phyloP scores from a whole-genome alignment of 2,329 filamentous ascomycete genomes.

The Colletotrichum graminicola region DNA sequence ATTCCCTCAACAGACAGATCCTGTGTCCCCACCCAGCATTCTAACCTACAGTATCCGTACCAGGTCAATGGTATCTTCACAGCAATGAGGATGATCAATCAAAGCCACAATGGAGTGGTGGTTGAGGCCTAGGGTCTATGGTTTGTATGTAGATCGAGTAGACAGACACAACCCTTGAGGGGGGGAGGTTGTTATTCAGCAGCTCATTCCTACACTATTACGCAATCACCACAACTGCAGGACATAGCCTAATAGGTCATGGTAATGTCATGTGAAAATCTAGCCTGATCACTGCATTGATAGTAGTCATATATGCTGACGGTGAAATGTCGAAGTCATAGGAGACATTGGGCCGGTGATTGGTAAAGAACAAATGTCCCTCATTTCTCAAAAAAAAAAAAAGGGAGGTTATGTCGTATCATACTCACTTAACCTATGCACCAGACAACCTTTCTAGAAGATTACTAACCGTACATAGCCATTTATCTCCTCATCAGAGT shows the following conservation, averaged over 20 bases:
- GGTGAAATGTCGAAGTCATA: background rate
- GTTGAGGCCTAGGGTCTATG: too few relatives aligned
- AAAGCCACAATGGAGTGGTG: background rate
- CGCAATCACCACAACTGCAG: background rate
- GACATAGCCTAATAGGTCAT: background rate
- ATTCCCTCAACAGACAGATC: background rate
- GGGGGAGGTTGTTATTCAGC: background rate
- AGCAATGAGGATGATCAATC: too few relatives aligned
- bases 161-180: background rate
- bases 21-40: background rate
- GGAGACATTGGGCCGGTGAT: background rate
- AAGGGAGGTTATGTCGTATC: background rate
- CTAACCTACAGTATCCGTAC: too few relatives aligned
- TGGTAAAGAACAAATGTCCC: background rate
- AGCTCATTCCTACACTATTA: background rate
- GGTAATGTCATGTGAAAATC: background rate
- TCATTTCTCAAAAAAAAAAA: background rate
- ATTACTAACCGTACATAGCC: background rate
- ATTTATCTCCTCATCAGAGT: background rate
- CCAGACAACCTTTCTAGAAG: background rate
- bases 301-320: background rate
- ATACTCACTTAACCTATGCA: background rate
- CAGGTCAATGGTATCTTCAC: too few relatives aligned
- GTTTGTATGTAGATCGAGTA: background rate
- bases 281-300: background rate